Evolutionary conservation across 768 basidiomycete genomes (phyloP), one percentile per base, ranked within the genome.

Genomic region (Porphyrellus cyaneotinctus): DNA sequence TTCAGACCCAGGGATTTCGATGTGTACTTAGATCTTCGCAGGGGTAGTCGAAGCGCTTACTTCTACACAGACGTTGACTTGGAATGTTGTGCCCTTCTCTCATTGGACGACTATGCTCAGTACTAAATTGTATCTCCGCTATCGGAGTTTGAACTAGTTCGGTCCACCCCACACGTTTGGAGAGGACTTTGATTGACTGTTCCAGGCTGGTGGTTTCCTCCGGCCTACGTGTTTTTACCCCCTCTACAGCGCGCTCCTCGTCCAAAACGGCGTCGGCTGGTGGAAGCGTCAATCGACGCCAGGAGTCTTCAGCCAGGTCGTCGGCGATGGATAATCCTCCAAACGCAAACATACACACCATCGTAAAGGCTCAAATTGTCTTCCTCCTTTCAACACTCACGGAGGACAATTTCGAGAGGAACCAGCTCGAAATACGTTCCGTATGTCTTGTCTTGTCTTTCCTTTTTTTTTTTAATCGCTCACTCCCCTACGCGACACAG

Each of bases 301-400:
- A 81, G 78, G 82, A 83, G 80, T 83, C 83, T 72, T 79, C 82
- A 73, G 78, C 79, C 77, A 84, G 87, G 85, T 75, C 77, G 63
- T 84, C 85, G 76, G 81, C 85, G 74, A 90, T 89, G 88, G 88
- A 90, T 76, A 87, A 82, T 69, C 82, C 87, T 78, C 82, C 86
- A 73, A 85, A 72, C 68, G 84, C 86, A 69, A 90, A 89, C 71
- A 90, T 92, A 67, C 85, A 91, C 72, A 91, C 88, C 68, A 92
- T 92, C 71, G 91, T 93, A 75, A 91, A 90, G 74, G 89, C 95
- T 54, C 95, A 99, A 78, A 95, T 99, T 67, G 94, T 95, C 60
- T 98, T 99, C 74, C 80, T 97, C 53, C 81, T 99, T 59, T 93
- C 91, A 26, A 97, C 93, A 24, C 83, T 98, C 56, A 93, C 91